Conservation (phyloP, 2,329 filamentous ascomycete species). For the Botrytis porri region DNA sequence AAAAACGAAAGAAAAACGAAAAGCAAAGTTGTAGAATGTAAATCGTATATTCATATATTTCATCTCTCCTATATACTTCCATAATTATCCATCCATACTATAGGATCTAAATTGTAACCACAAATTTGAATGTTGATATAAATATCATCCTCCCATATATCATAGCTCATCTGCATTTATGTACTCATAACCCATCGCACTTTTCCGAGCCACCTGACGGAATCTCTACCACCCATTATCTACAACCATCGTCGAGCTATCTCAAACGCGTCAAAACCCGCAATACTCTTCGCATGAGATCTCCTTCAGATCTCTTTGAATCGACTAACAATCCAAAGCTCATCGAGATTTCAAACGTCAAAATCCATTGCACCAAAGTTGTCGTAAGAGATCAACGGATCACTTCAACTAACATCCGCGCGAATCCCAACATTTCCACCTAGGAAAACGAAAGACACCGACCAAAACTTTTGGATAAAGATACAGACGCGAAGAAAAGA, state of each 20-base stretch:
- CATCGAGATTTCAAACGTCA: neutral
- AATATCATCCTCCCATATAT: slow-evolving; percentile 5
- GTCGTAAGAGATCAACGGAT: neutral
- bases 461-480: slow-evolving; percentile 7
- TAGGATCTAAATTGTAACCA: neutral
- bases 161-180: slow-evolving; percentile 3
- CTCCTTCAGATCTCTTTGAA: too few relatives aligned
- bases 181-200: neutral
- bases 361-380: too few relatives aligned
- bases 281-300: too few relatives aligned
- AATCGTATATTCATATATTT: neutral
- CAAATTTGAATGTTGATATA: neutral
- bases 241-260: neutral
- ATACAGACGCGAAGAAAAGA: neutral
- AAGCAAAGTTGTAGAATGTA: neutral
- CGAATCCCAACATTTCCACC: neutral
- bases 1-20: neutral
- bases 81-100: too few relatives aligned
- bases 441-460: neutral
- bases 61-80: neutral
- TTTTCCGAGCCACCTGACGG: too few relatives aligned
- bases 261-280: neutral
- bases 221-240: neutral
- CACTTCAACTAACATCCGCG: neutral
- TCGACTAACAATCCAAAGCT: neutral